These are phyloP conservation scores for Penicillium sp. DNA, from an alignment of 2,329 filamentous ascomycete species.

Conservation along the genomic window DNA sequence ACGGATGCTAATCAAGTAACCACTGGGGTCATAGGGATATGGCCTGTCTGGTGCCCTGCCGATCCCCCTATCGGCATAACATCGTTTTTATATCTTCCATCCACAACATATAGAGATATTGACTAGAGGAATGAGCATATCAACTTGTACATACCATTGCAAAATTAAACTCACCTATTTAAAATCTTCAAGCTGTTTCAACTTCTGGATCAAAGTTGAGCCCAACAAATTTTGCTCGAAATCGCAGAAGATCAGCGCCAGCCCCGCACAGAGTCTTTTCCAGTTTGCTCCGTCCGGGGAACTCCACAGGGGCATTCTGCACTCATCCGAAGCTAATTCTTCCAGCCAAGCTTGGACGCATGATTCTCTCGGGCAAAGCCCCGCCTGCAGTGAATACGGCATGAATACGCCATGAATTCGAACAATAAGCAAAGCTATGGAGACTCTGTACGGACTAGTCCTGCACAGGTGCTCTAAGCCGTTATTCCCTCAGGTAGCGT, in stretches of 20 bases:
- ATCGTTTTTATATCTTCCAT: background rate
- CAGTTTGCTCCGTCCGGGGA: background rate
- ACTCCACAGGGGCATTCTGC: background rate
- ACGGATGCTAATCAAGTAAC: background rate
- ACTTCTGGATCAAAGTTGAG: background rate
- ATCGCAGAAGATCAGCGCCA: constrained; percentile 1
- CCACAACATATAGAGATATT: background rate
- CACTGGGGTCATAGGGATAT: background rate
- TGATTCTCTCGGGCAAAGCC: background rate
- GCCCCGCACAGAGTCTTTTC: constrained; percentile 2
- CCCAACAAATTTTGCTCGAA: background rate
- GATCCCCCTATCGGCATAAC: background rate
- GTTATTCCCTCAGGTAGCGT: background rate
- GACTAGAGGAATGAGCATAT: background rate
- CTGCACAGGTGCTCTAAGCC: background rate
- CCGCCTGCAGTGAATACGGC: background rate
- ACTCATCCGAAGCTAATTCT: background rate
- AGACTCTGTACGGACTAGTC: background rate
- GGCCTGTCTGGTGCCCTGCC: background rate
- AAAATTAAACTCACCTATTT: background rate
- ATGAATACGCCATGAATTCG: background rate
- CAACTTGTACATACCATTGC: background rate
- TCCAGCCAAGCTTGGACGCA: background rate
- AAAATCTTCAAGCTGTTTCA: background rate
- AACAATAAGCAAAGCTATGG: background rate